phyloP scores from a whole-genome alignment of 768 basidiomycete species.

The Candolleomyces aberdarensis region DNA sequence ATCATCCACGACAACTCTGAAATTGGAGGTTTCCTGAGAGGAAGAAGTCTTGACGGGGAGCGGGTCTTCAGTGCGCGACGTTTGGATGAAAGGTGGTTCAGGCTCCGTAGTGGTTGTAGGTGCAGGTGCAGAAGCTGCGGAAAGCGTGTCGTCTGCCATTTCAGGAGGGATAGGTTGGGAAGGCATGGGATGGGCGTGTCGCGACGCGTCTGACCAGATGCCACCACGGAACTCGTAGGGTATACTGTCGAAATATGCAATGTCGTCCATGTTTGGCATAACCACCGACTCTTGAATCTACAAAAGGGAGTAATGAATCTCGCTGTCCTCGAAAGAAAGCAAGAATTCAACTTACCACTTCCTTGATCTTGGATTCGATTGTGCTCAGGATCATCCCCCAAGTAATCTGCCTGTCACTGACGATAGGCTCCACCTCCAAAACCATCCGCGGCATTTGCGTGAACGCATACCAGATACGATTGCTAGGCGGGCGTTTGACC shows the following conservation, averaged over 20 bases:
- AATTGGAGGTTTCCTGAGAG: neutral
- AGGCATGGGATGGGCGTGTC: constrained; percentile 30
- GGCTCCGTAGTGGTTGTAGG: neutral
- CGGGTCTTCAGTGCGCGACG: constrained; percentile 10
- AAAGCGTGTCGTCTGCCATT: constrained; percentile 25
- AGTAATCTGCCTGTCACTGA: constrained; percentile 91
- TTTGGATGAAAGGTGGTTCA: neutral
- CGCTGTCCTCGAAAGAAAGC: neutral
- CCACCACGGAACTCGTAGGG: constrained; percentile 73
- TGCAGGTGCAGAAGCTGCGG: constrained; percentile 35
- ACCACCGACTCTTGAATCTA: constrained; percentile 95
- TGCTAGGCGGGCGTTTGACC: constrained; percentile 93
- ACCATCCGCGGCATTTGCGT: constrained; percentile 87
- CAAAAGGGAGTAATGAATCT: neutral
- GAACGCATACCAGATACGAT: constrained; percentile 95
- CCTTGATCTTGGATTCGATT: constrained; percentile 85
- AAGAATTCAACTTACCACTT: constrained; percentile 58
- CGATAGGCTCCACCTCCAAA: constrained; percentile 87
- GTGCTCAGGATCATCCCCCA: constrained; percentile 90
- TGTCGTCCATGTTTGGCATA: constrained; percentile 97
- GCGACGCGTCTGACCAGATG: constrained; percentile 78
- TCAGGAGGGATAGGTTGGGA: constrained; percentile 12
- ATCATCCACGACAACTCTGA: constrained; percentile 2
- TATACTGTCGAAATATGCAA: constrained; percentile 87
- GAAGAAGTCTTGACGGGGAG: constrained; percentile 5